Conservation (phyloP, 495 filamentous ascomycete genomes). For the Penicillium goetzii region DNA sequence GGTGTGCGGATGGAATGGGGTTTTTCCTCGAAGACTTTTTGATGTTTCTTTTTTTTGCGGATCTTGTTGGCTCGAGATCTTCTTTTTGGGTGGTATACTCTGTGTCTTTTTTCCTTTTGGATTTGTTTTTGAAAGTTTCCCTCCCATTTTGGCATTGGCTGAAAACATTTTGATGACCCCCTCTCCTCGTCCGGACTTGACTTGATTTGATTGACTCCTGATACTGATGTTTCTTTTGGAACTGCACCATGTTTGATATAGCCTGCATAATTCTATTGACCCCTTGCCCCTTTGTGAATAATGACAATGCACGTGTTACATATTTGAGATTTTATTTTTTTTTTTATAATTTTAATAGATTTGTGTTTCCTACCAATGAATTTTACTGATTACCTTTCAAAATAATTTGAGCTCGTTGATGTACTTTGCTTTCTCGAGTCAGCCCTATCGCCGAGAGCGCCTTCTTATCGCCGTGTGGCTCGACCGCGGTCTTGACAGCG, state of each 20-base stretch:
- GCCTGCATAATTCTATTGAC: conserved; percentile 21
- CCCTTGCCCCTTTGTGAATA: conserved; percentile 13
- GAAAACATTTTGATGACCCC: conserved; percentile 16
- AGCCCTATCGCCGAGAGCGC: conserved; percentile 14
- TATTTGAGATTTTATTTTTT: not conserved
- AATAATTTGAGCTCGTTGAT: not conserved
- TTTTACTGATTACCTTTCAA: not conserved
- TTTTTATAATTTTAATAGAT: not conserved
- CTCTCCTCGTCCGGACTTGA: not conserved
- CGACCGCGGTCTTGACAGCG: not conserved
- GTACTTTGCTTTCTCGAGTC: not conserved
- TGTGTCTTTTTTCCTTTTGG: not conserved
- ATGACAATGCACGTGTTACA: conserved; percentile 15
- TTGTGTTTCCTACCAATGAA: not conserved
- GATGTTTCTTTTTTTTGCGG: conserved; percentile 1
- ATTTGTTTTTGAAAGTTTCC: not conserved
- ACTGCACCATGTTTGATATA: conserved; percentile 10
- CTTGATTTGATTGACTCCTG: conserved; percentile 8
- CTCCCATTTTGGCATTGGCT: conserved; percentile 1
- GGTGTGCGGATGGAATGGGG: conserved; percentile 28
- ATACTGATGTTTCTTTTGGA: conserved; percentile 10
- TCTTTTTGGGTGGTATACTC: not conserved
- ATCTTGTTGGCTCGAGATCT: not conserved
- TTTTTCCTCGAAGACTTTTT: conserved; percentile 8
- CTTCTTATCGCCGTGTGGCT: conserved; percentile 24